phyloP scores from a whole-genome alignment of 179 eudicot genomes.

The Beta macrorhiza region DNA sequence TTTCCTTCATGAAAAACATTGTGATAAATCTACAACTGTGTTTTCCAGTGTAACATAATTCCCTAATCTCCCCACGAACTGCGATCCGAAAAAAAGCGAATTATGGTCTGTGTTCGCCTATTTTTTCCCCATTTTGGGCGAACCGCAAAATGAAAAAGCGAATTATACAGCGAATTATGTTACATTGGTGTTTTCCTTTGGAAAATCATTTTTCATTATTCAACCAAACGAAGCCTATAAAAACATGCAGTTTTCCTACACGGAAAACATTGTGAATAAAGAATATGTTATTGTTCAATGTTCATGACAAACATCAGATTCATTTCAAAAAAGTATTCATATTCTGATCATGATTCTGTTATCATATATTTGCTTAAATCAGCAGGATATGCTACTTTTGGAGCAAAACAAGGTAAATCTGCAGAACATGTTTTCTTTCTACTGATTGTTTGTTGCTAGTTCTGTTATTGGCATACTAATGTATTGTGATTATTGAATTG shows the following conservation, averaged over 20 bases:
- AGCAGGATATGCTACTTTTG: conserved; percentile 20
- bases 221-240: too few relatives aligned
- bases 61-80: too few relatives aligned
- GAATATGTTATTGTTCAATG: conserved; percentile 12
- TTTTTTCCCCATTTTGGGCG: too few relatives aligned
- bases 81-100: too few relatives aligned
- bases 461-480: not conserved
- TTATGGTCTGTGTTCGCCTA: too few relatives aligned
- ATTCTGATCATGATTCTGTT: not conserved
- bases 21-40: too few relatives aligned
- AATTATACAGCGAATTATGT: too few relatives aligned
- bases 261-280: not conserved
- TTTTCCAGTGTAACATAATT: too few relatives aligned
- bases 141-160: too few relatives aligned
- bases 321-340: not conserved
- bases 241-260: not conserved
- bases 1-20: too few relatives aligned
- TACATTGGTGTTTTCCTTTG: too few relatives aligned
- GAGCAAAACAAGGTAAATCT: conserved; percentile 24
- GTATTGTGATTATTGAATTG: not conserved
- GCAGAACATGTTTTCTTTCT: not conserved
- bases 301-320: not conserved
- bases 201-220: too few relatives aligned
- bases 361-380: not conserved
- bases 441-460: not conserved